A percentile compares a stretch with the other conserved stretches of the same genome.
These are phyloP conservation scores for Leptodontidium sp. DNA, from an alignment of 2,329 filamentous ascomycete genomes.

Conservation along the genomic window DNA sequence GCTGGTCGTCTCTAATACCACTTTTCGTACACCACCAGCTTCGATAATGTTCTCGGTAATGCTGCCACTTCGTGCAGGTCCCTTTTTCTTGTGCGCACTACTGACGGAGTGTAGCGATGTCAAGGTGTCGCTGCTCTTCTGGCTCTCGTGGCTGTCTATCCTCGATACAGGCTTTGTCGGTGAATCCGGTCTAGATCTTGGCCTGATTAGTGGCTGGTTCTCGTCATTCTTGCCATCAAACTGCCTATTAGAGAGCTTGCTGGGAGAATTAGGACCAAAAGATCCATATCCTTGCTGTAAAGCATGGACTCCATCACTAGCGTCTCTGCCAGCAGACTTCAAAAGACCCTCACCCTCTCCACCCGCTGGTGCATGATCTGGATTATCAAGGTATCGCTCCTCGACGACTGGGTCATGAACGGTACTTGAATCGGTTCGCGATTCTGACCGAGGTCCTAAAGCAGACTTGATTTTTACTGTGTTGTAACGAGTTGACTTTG, in stretches of 20 bases:
- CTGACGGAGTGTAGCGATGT: conserved; percentile 42
- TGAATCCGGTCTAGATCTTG: conserved; percentile 16
- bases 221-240: conserved; percentile 15
- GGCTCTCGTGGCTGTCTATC: conserved; percentile 37
- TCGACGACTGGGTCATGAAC: conserved; percentile 51
- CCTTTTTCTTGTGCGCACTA: conserved; percentile 50
- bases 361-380: conserved; percentile 52
- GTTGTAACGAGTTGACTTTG: conserved; percentile 66
- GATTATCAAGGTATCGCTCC: conserved; percentile 49
- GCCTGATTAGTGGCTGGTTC: conserved; percentile 17
- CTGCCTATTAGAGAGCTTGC: conserved; percentile 24
- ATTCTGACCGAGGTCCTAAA: conserved; percentile 32
- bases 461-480: conserved; percentile 73
- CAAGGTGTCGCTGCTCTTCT: conserved; percentile 43
- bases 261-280: conserved; percentile 38
- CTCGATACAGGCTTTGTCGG: conserved; percentile 21
- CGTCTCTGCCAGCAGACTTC: conserved; percentile 61
- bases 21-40: conserved; percentile 76
- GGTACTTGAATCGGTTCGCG: conserved; percentile 50
- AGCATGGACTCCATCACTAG: conserved; percentile 72
- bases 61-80: conserved; percentile 73
- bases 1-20: conserved; percentile 72
- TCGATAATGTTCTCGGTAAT: conserved; percentile 84
- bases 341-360: conserved; percentile 63
- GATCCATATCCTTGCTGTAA: conserved; percentile 64